These are phyloP conservation scores for Russula vinacea DNA, from an alignment of 768 basidiomycete species.

Conservation along the genomic window DNA sequence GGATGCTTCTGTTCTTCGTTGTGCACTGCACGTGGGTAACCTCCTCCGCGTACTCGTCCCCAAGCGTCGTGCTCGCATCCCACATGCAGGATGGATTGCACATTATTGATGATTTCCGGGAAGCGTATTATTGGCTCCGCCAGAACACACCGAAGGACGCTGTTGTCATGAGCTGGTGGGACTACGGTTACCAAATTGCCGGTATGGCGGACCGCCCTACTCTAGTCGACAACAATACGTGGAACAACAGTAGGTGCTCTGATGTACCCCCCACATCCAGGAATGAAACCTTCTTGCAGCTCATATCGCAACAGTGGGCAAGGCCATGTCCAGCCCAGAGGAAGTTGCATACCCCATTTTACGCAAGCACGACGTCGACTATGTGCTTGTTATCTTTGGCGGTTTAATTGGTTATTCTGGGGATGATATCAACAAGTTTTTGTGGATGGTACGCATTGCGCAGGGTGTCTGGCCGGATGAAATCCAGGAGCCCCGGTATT, in stretches of 20 bases:
- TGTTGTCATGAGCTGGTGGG: slow-evolving; percentile 99
- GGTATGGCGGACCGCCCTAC: slow-evolving; percentile 98
- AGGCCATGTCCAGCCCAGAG: slow-evolving; percentile 93
- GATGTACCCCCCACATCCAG: background rate
- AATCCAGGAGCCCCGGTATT: slow-evolving; percentile 92
- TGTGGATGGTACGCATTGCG: slow-evolving; percentile 96
- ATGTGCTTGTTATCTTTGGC: slow-evolving; percentile 96
- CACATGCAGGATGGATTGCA: slow-evolving; percentile 79
- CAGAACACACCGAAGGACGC: slow-evolving; percentile 91
- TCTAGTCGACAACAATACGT: slow-evolving; percentile 97
- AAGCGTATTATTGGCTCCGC: slow-evolving; percentile 98
- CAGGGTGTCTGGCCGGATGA: slow-evolving; percentile 99
- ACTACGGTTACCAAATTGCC: slow-evolving; percentile 99
- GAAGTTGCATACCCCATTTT: slow-evolving; percentile 97
- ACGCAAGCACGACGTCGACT: slow-evolving; percentile 95
- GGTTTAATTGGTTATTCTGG: slow-evolving; percentile 96
- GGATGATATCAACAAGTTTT: slow-evolving; percentile 99
- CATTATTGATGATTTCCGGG: slow-evolving; percentile 98
- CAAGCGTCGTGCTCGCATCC: slow-evolving; percentile 91
- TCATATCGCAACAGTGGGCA: slow-evolving; percentile 98
- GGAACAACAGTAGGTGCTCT: slow-evolving; percentile 88
- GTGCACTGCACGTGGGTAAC: slow-evolving; percentile 98
- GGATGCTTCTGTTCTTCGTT: slow-evolving; percentile 86
- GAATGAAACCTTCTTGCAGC: slow-evolving; percentile 45
- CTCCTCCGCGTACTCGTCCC: slow-evolving; percentile 91